Percentiles rank a stretch among this genome's conserved stretches.
phyloP scores from a whole-genome alignment of 1,284 basidiomycete genomes.

The Pseudozyma sp. region DNA sequence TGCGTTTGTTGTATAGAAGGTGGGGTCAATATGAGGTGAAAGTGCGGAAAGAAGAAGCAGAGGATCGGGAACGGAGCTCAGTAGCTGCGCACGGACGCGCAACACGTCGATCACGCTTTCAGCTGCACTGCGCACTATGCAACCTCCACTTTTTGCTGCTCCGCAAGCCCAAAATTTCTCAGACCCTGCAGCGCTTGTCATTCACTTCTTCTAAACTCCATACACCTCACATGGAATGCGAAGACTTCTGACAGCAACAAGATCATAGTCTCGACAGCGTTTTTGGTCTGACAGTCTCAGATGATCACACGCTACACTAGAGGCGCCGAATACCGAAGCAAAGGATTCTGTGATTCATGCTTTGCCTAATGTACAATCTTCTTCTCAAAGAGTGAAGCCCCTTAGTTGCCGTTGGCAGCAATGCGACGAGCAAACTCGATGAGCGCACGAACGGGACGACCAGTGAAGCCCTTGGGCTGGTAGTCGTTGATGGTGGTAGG shows the following conservation, averaged over 20 bases:
- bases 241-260: too few species aligned
- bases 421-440: conserved; percentile 67
- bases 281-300: too few species aligned
- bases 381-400: background rate
- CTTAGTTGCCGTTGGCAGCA: conserved; percentile 24
- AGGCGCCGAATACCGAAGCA: background rate
- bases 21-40: background rate
- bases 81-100: conserved; percentile 32
- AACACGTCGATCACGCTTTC: conserved; percentile 37
- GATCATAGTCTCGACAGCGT: background rate
- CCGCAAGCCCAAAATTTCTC: too few species aligned
- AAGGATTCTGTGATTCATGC: background rate
- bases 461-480: conserved; percentile 82
- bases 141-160: conserved; percentile 26
- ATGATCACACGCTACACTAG: background rate
- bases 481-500: conserved; percentile 74
- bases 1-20: background rate
- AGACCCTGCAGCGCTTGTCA: too few species aligned
- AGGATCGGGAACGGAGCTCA: background rate
- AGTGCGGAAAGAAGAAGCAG: conserved; percentile 4
- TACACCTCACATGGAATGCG: too few species aligned
- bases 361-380: conserved; percentile 7
- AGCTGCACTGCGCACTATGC: too few species aligned
- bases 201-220: too few species aligned
- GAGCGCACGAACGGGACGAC: conserved; percentile 79